Percentiles rank a stretch among this genome's conserved stretches.
These are phyloP conservation scores for Cryptosporidium meleagridis DNA, from an alignment of 169 alveolate genomes.

Conservation along the genomic window DNA sequence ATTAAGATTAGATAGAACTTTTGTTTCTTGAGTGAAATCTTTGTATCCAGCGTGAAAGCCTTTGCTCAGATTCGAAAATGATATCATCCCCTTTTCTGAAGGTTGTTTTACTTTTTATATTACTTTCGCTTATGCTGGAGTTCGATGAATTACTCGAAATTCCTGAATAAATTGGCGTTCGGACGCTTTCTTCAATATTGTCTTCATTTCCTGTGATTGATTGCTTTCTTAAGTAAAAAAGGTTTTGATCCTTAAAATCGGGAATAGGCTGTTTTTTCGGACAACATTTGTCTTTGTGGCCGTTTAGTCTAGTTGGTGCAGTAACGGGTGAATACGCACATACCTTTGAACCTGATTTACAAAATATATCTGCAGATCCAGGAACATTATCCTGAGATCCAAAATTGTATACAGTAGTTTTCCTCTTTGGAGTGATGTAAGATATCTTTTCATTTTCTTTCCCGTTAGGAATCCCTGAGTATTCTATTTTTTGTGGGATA, in stretches of 20 bases:
- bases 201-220: neutral
- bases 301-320: conserved; percentile 45
- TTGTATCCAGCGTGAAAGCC: conserved; percentile 60
- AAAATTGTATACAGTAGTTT: neutral
- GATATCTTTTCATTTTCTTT: conserved; percentile 18
- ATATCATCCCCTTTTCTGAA: conserved; percentile 9
- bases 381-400: neutral
- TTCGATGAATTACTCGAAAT: neutral
- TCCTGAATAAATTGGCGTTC: neutral
- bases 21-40: conserved; percentile 62
- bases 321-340: conserved; percentile 11
- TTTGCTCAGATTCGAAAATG: conserved; percentile 41
- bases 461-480: neutral
- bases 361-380: conserved; percentile 3
- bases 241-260: neutral
- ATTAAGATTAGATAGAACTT: neutral
- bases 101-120: neutral
- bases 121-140: neutral
- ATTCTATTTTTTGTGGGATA: neutral
- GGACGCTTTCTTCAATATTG: neutral
- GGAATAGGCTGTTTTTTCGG: neutral
- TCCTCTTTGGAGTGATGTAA: conserved; percentile 48
- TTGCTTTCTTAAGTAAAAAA: neutral
- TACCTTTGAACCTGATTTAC: neutral
- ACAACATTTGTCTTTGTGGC: neutral